A percentile compares a stretch with the other conserved stretches of the same genome.
Evolutionary conservation across 225 moss, liverwort and hornwort species (phyloP).

Genomic region (Marchantia polymorpha): DNA sequence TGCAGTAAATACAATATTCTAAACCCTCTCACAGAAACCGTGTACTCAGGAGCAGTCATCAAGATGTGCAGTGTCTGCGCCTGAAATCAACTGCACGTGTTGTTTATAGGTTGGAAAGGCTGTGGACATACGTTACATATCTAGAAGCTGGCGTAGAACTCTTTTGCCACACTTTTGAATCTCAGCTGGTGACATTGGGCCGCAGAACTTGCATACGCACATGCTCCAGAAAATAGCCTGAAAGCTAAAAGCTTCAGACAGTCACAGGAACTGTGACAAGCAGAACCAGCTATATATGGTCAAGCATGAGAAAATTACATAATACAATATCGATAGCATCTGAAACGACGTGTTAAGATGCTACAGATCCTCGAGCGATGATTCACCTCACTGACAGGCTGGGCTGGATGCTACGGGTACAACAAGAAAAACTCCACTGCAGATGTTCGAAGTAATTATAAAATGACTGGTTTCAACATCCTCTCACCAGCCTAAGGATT

Average conservation of each 20-base stretch:
- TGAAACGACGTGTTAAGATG: background rate
- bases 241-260: background rate
- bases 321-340: background rate
- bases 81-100: background rate
- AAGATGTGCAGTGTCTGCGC: background rate
- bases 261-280: background rate
- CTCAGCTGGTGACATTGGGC: background rate
- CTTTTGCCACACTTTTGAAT: background rate
- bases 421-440: background rate
- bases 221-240: background rate
- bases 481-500: background rate
- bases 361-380: background rate
- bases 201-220: background rate
- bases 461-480: background rate
- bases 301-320: background rate
- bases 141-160: background rate
- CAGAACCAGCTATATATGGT: conserved; percentile 5
- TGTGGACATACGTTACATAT: background rate
- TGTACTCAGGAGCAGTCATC: background rate
- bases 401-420: background rate
- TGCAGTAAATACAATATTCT: too few relatives aligned
- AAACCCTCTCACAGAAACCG: too few relatives aligned
- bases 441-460: background rate
- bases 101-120: background rate
- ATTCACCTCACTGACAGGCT: background rate